A percentile compares a stretch with the other conserved stretches of the same genome.
phyloP scores from a whole-genome alignment of 208 protist species.

The Wallacemonas sp. region DNA sequence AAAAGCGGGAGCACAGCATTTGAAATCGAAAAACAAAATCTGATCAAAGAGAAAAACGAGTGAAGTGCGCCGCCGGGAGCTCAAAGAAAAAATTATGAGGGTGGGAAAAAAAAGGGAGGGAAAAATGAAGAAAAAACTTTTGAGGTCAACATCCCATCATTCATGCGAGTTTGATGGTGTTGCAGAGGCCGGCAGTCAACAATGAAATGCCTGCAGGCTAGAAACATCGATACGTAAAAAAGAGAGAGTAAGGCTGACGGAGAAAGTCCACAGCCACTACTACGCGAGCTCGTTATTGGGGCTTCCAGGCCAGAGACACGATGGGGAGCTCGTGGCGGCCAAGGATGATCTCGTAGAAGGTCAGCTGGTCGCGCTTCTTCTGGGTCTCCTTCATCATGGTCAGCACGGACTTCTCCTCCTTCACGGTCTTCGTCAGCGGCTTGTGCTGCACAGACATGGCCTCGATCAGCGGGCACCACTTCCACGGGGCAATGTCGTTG shows the following conservation, averaged over 20 bases:
- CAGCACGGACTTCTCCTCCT: slow-evolving; percentile 14
- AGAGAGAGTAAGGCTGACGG: background rate
- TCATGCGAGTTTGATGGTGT: background rate
- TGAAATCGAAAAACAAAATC: slow-evolving; percentile 19
- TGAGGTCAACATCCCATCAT: background rate
- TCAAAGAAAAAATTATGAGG: slow-evolving; percentile 1
- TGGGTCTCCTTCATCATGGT: slow-evolving; percentile 14
- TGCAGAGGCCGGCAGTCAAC: background rate
- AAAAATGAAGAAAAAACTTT: slow-evolving; percentile 1
- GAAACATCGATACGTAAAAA: background rate
- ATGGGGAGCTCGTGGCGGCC: slow-evolving; percentile 39
- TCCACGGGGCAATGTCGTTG: slow-evolving; percentile 48
- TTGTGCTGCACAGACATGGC: slow-evolving; percentile 11
- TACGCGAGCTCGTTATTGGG: background rate
- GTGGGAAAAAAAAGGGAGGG: background rate
- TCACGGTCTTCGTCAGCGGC: slow-evolving; percentile 20
- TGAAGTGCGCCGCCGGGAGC: background rate
- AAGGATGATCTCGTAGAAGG: slow-evolving; percentile 39
- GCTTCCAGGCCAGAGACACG: slow-evolving; percentile 28
- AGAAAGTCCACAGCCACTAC: background rate
- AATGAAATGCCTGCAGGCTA: background rate
- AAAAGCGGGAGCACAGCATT: slow-evolving; percentile 1
- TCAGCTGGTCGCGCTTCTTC: slow-evolving; percentile 14
- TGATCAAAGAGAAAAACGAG: slow-evolving; percentile 7
- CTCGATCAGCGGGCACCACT: slow-evolving; percentile 39